Base-by-base conservation (phyloP, 805 yeast species). In the Yamadazyma paraphyllophila region DNA sequence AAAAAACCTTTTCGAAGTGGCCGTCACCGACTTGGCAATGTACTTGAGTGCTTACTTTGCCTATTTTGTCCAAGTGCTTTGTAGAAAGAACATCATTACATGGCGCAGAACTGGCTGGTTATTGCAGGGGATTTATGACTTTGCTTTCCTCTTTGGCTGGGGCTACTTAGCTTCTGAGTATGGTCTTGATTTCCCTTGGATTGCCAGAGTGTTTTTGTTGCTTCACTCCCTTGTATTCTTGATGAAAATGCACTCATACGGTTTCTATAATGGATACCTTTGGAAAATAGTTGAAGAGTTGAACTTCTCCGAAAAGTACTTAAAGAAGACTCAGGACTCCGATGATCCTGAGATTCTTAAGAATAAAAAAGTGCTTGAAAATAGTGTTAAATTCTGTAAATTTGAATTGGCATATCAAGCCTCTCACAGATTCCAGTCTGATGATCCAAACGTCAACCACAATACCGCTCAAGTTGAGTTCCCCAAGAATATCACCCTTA, bases 201-300 rank as follows among this genome's bases (percentile, higher is more conserved):
- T 91, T 41, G 96, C 89, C 1, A 82, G 83, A 58, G 91, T 91
- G 36, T 94, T 88, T 57, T 66, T 94, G 50, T 78, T 88, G 48
- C 69, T 94, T 42, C 99, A 94, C 61, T 80, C 90, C 9, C 71
- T 89, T 40, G 98, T 94, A 1, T 71, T 90, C 52, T 61, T 95
- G 55, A 94, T 94, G 99, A 94, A 94, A 62, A 85, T 85, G 81
- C 98, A 94, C 63, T 90, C 98, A 1, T 94, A 83, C 61, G 88
- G 88, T 1, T 90, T 87, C 58, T 94, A 83, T 68, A 91, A 91
- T 59, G 99, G 98, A 0, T 89, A 92, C 61, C 67, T 94, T 48
- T 88, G 95, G 90, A 67, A 62, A 29, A 78, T 84, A 36, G 56
- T 62, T 16, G 63, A 69, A 12, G 92, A 87, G 57, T 66, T 84